These are phyloP conservation scores for Nitzschia sp. DNA, from an alignment of 108 stramenopile genomes.

Conservation along the genomic window DNA sequence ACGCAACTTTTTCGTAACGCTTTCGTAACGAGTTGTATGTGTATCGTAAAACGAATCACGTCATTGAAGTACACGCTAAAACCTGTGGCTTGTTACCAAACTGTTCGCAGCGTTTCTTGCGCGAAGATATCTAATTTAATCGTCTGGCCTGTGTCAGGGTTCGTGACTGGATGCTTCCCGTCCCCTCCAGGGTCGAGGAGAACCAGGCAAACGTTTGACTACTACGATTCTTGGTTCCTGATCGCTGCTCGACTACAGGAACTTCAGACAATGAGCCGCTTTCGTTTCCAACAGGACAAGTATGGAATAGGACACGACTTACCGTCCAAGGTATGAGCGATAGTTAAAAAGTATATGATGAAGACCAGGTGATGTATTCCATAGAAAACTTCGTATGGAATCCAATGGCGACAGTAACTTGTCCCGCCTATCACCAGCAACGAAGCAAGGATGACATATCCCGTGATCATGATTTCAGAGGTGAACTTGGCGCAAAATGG, in stretches of 20 bases:
- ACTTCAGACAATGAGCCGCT: no score
- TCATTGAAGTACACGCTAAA: no score
- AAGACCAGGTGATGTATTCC: slow-evolving; percentile 43
- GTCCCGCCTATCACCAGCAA: slow-evolving; percentile 36
- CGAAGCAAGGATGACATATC: slow-evolving; percentile 40
- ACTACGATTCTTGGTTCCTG: slow-evolving; percentile 16
- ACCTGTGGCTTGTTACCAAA: no score
- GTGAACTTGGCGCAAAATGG: slow-evolving; percentile 52
- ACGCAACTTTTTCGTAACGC: no score
- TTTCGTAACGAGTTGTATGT: no score
- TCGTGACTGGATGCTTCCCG: no score
- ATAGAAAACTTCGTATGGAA: slow-evolving; percentile 54
- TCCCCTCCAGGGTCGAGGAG: slow-evolving; percentile 35
- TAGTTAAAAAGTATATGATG: slow-evolving; percentile 42
- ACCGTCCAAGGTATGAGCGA: slow-evolving; percentile 48
- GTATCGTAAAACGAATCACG: no score
- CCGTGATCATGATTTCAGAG: slow-evolving; percentile 43
- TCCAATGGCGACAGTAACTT: slow-evolving; percentile 38
- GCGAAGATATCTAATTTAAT: no score
- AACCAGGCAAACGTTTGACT: slow-evolving; percentile 60
- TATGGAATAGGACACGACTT: no score
- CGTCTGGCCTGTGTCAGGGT: no score
- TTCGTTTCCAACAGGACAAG: no score
- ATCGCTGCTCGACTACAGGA: slow-evolving; percentile 32
- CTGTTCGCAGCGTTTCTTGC: no score